These are phyloP conservation scores for Aureobasidium pullulans DNA, from an alignment of 2,329 filamentous ascomycete genomes.

Conservation along the genomic window DNA sequence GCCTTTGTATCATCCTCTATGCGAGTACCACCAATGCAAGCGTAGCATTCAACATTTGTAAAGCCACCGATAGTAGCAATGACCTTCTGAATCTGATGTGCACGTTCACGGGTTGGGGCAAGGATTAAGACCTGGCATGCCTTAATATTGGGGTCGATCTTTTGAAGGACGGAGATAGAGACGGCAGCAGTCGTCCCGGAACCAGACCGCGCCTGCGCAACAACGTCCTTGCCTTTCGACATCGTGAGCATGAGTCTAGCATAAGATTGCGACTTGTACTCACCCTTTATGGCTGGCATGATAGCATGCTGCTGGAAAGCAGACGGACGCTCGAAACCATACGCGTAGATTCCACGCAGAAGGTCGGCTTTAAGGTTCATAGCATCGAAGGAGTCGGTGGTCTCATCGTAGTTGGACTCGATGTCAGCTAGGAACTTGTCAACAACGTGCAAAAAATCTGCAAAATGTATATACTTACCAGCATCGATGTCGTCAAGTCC, in stretches of 20 bases:
- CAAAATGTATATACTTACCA: constrained; percentile 2
- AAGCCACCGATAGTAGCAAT: constrained; percentile 98
- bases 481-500: constrained; percentile 4
- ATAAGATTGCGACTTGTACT: constrained; percentile 31
- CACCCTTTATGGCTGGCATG: constrained; percentile 99
- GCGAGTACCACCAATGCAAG: constrained; percentile 97
- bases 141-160: constrained; percentile 92
- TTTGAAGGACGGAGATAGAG: constrained; percentile 98
- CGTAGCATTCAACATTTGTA: constrained; percentile 98
- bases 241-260: neutral
- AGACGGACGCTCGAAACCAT: constrained; percentile 99
- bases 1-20: constrained; percentile 98
- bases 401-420: constrained; percentile 99
- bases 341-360: constrained; percentile 97
- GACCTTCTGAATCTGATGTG: constrained; percentile 99
- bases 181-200: constrained; percentile 99
- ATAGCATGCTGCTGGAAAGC: constrained; percentile 99
- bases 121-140: constrained; percentile 95
- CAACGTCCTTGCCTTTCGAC: constrained; percentile 81
- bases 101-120: constrained; percentile 94
- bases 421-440: constrained; percentile 49
- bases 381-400: constrained; percentile 96
- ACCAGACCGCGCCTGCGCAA: constrained; percentile 98
- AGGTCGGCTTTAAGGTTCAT: constrained; percentile 97
- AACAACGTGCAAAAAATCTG: constrained; percentile 2